These are phyloP conservation scores for Cyclotella baltica DNA, from an alignment of 108 stramenopile genomes.

Conservation along the genomic window DNA sequence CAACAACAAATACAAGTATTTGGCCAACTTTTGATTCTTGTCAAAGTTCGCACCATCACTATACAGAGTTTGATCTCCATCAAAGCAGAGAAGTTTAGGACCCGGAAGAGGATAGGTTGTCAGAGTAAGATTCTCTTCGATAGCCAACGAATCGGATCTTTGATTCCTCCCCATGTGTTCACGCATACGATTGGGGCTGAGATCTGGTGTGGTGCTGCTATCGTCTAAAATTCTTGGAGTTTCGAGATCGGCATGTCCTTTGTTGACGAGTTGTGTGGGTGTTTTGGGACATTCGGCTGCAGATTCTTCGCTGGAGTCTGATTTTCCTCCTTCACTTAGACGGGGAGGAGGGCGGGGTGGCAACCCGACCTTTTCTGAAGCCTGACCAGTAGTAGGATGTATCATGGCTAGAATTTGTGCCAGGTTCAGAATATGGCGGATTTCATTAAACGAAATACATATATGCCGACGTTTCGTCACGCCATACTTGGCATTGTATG, in stretches of 20 bases:
- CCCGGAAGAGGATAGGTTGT: constrained; percentile 55
- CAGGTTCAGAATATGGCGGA: constrained; percentile 91
- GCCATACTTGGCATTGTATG: constrained; percentile 86
- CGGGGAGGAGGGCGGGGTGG: neutral
- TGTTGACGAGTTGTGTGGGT: neutral
- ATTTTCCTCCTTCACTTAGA: neutral
- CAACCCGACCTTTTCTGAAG: neutral
- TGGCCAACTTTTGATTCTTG: constrained; percentile 80
- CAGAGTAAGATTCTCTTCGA: constrained; percentile 40
- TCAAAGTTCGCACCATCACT: constrained; percentile 93
- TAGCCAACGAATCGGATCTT: constrained; percentile 35
- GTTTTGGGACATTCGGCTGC: neutral
- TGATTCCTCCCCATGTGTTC: constrained; percentile 1
- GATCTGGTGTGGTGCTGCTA: constrained; percentile 12
- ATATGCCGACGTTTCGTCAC: constrained; percentile 85
- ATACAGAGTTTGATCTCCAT: constrained; percentile 95
- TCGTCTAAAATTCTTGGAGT: constrained; percentile 11
- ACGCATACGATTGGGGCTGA: constrained; percentile 6
- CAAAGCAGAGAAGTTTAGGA: constrained; percentile 88
- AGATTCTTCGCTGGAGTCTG: constrained; percentile 2
- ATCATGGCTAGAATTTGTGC: constrained; percentile 91
- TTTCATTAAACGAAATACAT: constrained; percentile 92
- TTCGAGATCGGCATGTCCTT: neutral
- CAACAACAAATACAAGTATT: constrained; percentile 77
- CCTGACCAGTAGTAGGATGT: constrained; percentile 25